A percentile compares a stretch with the other conserved stretches of the same genome.
Evolutionary conservation across 2,329 filamentous ascomycete genomes (phyloP).

Genomic region (Scorias spongiosa): DNA sequence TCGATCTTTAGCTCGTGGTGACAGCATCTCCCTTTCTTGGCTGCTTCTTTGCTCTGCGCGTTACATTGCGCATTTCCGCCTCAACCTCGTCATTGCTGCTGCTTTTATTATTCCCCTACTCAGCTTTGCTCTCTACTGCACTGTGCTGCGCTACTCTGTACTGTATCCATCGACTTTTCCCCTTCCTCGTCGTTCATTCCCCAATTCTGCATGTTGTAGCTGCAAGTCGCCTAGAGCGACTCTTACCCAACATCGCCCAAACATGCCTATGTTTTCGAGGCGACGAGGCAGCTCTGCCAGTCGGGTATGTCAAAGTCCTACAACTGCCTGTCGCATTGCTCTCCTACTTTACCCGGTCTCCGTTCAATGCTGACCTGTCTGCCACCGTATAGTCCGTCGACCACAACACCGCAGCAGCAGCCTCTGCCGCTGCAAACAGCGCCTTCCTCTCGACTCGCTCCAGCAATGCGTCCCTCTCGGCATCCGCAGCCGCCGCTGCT

Average conservation of each 20-base stretch:
- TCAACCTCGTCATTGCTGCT: background rate
- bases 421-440: conserved; percentile 58
- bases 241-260: background rate
- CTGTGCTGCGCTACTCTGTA: background rate
- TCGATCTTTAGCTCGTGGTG: too few relatives aligned
- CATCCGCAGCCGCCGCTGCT: conserved; percentile 74
- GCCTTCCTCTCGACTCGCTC: conserved; percentile 56
- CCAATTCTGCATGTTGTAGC: background rate
- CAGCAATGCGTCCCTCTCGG: conserved; percentile 53
- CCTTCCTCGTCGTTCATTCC: background rate
- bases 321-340: conserved; percentile 1
- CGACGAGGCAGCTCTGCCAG: conserved; percentile 12
- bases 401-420: conserved; percentile 55
- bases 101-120: background rate
- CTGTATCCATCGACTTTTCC: background rate
- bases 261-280: conserved; percentile 16
- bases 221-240: background rate
- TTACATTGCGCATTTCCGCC: background rate
- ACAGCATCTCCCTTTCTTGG: too few relatives aligned
- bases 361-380: background rate
- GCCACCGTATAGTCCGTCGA: conserved; percentile 26
- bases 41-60: background rate
- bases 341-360: background rate
- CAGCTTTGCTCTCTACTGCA: background rate
- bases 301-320: conserved; percentile 14